Evolutionary conservation across 1,139 yeast genomes (phyloP).

Genomic region (Trichomonascaceae sp.): DNA sequence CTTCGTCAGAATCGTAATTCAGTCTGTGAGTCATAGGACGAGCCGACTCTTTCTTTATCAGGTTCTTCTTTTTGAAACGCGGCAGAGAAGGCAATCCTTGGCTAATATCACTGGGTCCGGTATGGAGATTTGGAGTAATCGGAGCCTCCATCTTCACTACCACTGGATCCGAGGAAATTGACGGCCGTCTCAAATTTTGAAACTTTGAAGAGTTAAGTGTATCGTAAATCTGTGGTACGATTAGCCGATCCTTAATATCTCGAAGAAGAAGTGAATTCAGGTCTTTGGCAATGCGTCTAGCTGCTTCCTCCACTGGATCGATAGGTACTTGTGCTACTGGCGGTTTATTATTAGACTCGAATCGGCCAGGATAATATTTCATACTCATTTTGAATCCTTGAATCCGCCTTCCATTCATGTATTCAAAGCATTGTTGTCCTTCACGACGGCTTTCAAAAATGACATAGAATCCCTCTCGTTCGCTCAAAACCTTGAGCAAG

Average conservation of each 20-base stretch:
- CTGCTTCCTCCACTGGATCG: constrained; percentile 48
- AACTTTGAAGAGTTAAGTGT: constrained; percentile 55
- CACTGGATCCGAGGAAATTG: constrained; percentile 2
- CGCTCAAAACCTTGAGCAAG: constrained; percentile 61
- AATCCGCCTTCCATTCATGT: constrained; percentile 58
- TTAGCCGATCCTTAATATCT: constrained; percentile 68
- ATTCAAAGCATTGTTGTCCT: constrained; percentile 59
- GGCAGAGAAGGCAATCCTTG: constrained; percentile 36
- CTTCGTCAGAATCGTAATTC: constrained; percentile 49
- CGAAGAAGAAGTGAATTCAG: constrained; percentile 57
- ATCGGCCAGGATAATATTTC: constrained; percentile 40
- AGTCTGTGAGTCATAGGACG: constrained; percentile 72
- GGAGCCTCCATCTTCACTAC: constrained; percentile 6
- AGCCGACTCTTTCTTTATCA: constrained; percentile 19
- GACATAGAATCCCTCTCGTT: constrained; percentile 60
- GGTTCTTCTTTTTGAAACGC: constrained; percentile 40
- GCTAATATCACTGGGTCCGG: constrained; percentile 8
- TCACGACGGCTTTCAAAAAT: constrained; percentile 60
- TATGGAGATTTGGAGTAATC: background rate
- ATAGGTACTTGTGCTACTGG: background rate
- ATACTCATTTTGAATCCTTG: constrained; percentile 47
- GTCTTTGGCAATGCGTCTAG: constrained; percentile 54
- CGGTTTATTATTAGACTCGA: background rate
- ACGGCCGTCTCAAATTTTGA: constrained; percentile 30
- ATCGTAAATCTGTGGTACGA: constrained; percentile 66